Conservation (phyloP, 768 basidiomycete species). For the Amanita polypyramis region DNA sequence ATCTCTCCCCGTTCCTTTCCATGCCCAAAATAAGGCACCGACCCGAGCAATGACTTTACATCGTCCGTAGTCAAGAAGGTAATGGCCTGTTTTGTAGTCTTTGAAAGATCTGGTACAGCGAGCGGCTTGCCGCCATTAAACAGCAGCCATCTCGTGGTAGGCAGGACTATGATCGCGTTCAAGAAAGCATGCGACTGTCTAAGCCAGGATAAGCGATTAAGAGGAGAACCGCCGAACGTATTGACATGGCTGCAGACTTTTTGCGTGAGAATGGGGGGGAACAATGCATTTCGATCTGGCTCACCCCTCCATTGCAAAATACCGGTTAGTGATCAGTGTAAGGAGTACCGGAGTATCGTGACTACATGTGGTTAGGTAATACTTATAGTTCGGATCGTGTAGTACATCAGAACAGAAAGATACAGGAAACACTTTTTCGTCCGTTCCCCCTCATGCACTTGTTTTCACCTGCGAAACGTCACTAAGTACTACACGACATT, state of each 20-base stretch:
- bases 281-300: neutral
- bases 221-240: constrained; percentile 49
- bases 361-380: neutral
- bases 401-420: too few species aligned
- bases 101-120: constrained; percentile 26
- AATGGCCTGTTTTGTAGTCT: constrained; percentile 23
- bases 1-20: constrained; percentile 35
- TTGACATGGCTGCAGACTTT: constrained; percentile 20
- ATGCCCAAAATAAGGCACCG: constrained; percentile 64
- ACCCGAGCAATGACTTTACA: constrained; percentile 55
- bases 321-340: neutral
- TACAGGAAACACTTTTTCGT: neutral
- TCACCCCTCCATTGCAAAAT: neutral
- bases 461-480: neutral
- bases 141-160: constrained; percentile 65
- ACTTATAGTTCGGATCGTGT: too few species aligned
- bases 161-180: constrained; percentile 51
- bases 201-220: constrained; percentile 79
- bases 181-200: constrained; percentile 67
- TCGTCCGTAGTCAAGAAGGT: constrained; percentile 51
- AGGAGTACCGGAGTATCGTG: neutral
- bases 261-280: neutral
- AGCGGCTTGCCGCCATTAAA: constrained; percentile 71
- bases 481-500: neutral
- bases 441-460: neutral